Base-by-base conservation (phyloP, 1,139 yeast genomes). In the Kazachstania sp. region DNA sequence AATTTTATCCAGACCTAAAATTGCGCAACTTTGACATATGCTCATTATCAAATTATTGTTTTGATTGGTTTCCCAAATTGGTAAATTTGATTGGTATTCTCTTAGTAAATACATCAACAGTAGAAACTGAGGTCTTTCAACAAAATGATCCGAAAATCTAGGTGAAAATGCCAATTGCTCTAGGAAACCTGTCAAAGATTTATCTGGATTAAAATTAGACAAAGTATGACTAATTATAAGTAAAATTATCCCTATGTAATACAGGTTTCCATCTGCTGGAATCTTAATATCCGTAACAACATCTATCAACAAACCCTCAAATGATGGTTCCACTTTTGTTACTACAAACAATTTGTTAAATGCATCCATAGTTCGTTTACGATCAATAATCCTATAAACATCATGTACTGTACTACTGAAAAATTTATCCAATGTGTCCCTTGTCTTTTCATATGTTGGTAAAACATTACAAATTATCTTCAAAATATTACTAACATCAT, bases 391-490 rank as follows among this genome's bases (percentile, higher is more conserved):
- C 8, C 42, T 43, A 30, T 53, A 53, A 16, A 56, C 34, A 26
- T 54, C 56, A 43, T 54, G 57, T 34, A 60, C 41, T 15, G 55
- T 50, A 34, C 59, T 53, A 16, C 46, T 39, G 37, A 61, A 58
- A 38, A 49, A 59, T 3, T 40, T 40, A 8, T 45, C 41, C 3
- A 61, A 44, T 30, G 49, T 44, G 5, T 40, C 36, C 37, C 50
- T 43, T 9, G 58, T 49, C 34, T 50, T 51, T 18, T 48, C 45
- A 45, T 47, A 55, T 2, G 51, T 41, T 2, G 64, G 66, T 20
- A 62, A 47, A 11, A 49, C 49, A 16, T 47, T 36, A 36, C 58
- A 39, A 12, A 39, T 39, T 49, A 29, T 20, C 32, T 23, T 35
- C 11, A 43, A 11, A 8, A 19, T 43, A 13, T 23, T 23, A 15